These are phyloP conservation scores for Bjerkandera adusta DNA, from an alignment of 1,284 basidiomycete species.

Conservation along the genomic window DNA sequence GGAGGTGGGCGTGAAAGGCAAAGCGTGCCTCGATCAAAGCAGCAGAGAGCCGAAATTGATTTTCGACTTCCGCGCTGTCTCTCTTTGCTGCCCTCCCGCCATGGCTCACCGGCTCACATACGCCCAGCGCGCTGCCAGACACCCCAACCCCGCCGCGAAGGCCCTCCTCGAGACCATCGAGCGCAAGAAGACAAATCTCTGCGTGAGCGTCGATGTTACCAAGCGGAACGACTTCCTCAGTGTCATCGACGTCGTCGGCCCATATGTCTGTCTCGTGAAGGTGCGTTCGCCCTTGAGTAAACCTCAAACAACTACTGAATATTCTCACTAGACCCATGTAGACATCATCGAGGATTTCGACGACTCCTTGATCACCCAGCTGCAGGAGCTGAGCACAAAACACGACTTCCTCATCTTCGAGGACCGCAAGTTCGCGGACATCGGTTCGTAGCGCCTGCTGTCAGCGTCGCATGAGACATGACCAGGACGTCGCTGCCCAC, in stretches of 20 bases:
- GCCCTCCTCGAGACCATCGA: constrained; percentile 82
- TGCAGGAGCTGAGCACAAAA: constrained; percentile 73
- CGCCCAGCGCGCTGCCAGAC: constrained; percentile 56
- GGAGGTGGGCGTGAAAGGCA: not conserved
- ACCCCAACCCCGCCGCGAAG: constrained; percentile 75
- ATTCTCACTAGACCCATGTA: constrained; percentile 85
- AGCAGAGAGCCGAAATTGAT: too few relatives aligned
- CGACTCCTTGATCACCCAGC: constrained; percentile 63
- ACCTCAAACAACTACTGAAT: not conserved
- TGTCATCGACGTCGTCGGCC: constrained; percentile 88
- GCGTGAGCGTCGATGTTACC: constrained; percentile 95
- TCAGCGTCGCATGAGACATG: not conserved
- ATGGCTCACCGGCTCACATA: constrained; percentile 60
- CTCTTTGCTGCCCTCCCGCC: not conserved
- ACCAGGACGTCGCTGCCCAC: not conserved
- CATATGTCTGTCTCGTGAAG: constrained; percentile 93
- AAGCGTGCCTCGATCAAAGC: constrained; percentile 9
- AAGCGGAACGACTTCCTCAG: constrained; percentile 78
- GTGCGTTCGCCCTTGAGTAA: constrained; percentile 38
- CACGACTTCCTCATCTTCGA: constrained; percentile 98
- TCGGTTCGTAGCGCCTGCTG: constrained; percentile 60
- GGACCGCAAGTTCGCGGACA: constrained; percentile 99
- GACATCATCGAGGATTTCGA: constrained; percentile 96
- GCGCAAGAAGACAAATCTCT: constrained; percentile 89
- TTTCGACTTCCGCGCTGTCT: not conserved